A percentile compares a stretch with the other conserved stretches of the same genome.
phyloP scores from a whole-genome alignment of 2,329 filamentous ascomycete genomes.

The Xylaria sp. region DNA sequence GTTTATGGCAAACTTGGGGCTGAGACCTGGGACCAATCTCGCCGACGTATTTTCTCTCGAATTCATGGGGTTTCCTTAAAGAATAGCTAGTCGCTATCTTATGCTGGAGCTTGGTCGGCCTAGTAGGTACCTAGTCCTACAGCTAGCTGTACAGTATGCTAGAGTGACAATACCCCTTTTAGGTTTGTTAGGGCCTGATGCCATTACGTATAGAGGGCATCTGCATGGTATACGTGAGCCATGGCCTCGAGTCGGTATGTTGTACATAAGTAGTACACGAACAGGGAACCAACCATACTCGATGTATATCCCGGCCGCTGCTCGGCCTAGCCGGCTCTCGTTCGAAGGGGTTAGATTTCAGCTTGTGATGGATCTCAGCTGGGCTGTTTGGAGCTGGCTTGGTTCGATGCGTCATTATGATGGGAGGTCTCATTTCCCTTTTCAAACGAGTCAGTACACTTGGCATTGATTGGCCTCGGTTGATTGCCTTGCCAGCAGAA shows the following conservation, averaged over 20 bases:
- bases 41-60: slow-evolving; percentile 47
- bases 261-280: not conserved
- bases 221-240: not conserved
- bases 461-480: not conserved
- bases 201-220: not conserved
- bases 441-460: not conserved
- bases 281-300: not conserved
- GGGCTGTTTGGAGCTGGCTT: not conserved
- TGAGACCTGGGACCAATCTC: slow-evolving; percentile 65
- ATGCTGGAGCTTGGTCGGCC: not conserved
- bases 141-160: not conserved
- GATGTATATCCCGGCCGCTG: too few relatives aligned
- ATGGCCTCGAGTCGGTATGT: not conserved
- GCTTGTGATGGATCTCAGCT: slow-evolving; percentile 9
- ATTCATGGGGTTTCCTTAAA: slow-evolving; percentile 32
- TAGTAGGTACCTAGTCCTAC: not conserved
- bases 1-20: slow-evolving; percentile 71
- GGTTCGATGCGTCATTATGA: not conserved
- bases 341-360: slow-evolving; percentile 7
- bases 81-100: not conserved
- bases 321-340: not conserved
- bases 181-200: not conserved
- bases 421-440: slow-evolving; percentile 4
- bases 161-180: not conserved
- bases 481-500: not conserved